Evolutionary conservation across 805 yeast genomes (phyloP).

Genomic region (Lipomyces spencermartinsiae): DNA sequence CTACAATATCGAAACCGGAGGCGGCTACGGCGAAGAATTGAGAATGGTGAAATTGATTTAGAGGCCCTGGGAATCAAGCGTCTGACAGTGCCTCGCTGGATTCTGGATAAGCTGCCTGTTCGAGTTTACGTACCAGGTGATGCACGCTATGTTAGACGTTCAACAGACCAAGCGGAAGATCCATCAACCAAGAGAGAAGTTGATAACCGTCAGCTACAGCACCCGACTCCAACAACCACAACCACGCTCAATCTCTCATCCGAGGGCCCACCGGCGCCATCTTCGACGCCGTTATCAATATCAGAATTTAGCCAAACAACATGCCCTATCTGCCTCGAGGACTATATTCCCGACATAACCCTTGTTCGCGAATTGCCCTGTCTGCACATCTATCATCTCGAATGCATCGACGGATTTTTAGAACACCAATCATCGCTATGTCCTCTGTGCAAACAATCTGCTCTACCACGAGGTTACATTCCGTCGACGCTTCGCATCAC

Average conservation of each 20-base stretch:
- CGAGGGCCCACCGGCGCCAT: neutral
- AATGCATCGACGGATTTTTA: constrained; percentile 83
- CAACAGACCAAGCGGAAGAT: constrained; percentile 6
- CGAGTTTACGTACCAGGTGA: constrained; percentile 34
- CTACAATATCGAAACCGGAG: constrained; percentile 27
- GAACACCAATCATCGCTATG: constrained; percentile 75
- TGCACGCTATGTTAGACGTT: constrained; percentile 1
- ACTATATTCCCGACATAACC: constrained; percentile 62
- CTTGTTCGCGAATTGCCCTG: constrained; percentile 70
- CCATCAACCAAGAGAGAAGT: neutral
- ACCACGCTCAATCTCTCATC: neutral
- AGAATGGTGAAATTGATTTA: constrained; percentile 34
- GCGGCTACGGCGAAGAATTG: constrained; percentile 30
- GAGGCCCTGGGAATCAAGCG: constrained; percentile 34
- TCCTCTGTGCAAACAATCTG: constrained; percentile 63
- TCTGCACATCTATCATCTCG: constrained; percentile 80
- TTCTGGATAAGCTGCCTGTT: constrained; percentile 32
- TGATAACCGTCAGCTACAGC: neutral
- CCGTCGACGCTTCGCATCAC: constrained; percentile 35
- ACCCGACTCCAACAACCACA: neutral
- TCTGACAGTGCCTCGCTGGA: constrained; percentile 34
- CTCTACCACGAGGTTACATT: constrained; percentile 35
- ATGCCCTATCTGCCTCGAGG: constrained; percentile 83
- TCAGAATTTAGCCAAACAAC: constrained; percentile 32
- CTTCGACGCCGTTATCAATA: neutral